Evolutionary conservation across 129 eudicot genomes (phyloP), one percentile per base, ranked within the genome.

Genomic region (Escallonia rubra): DNA sequence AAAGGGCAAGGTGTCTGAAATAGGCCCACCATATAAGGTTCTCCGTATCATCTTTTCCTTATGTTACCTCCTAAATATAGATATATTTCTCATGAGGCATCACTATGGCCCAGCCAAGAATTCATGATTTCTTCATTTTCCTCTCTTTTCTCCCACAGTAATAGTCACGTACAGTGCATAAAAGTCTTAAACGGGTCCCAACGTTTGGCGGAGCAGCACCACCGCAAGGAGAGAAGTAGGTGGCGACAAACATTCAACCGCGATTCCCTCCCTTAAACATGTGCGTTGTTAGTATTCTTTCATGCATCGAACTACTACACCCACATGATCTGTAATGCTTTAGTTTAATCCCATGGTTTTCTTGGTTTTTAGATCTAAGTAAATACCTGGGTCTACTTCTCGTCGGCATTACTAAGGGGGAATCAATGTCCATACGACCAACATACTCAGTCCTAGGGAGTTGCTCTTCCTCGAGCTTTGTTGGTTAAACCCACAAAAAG

Each of bases 161-260:
- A 23, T 23, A 23, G 34, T 23, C 34, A 50, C 55, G 3, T 50
- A 6, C 12, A 11, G 10, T 50, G 12, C 10, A 8, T 50, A 50
- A 50, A 50, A 50, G 10, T 8, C 55, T 50, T 8, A 50, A 50
- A 3, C 54, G 55, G 12, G 13, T 50, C 34, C 34, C 34, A 23
- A 23, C 1, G 34, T 23, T 23, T 23, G 34, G 1, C 34, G 34
- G 34, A 23, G 34, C 34, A 23, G 34, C 34, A 23, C 34, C 34
- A 50, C 57, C 57, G n/a, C 13, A 52, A n/a, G 57, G n/a, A 11
- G 12, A 52, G 57, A 52, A 11, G 13, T 11, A 11, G 3, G 1
- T 52, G 1, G 57, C 9, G 66, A 61, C 75, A 72, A 63, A 65
- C 61, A 63, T 72, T 72, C 76, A 63, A 63, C 76, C 76, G 76